Conservation (phyloP, 495 filamentous ascomycete genomes). For the Neurospora sp. region DNA sequence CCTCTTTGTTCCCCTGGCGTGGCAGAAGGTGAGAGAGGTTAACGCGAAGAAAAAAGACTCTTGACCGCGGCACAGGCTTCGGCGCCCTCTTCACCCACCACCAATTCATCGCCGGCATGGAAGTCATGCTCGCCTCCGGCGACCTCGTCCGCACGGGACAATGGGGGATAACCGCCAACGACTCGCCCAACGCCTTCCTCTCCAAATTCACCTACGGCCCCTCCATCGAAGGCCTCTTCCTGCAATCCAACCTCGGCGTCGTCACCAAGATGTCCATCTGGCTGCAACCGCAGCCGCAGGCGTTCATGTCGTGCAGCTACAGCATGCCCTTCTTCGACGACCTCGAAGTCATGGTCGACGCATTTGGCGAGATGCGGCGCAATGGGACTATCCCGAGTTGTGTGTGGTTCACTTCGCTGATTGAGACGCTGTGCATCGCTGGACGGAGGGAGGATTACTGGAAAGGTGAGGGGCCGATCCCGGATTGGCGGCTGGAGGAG, state of each 20-base stretch:
- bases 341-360: constrained; percentile 31
- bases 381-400: constrained; percentile 27
- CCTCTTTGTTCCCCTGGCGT: too few relatives aligned
- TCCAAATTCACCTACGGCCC: constrained; percentile 41
- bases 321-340: constrained; percentile 38
- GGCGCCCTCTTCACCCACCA: constrained; percentile 40
- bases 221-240: constrained; percentile 38
- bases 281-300: constrained; percentile 37
- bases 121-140: constrained; percentile 40
- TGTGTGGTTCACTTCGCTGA: constrained; percentile 36
- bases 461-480: constrained; percentile 34
- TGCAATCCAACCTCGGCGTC: constrained; percentile 40
- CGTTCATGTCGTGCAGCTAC: constrained; percentile 41
- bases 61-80: constrained; percentile 36
- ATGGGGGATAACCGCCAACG: constrained; percentile 30
- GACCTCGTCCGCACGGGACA: constrained; percentile 41
- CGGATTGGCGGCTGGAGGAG: constrained; percentile 34
- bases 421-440: constrained; percentile 38
- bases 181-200: constrained; percentile 30
- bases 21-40: too few relatives aligned
- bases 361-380: constrained; percentile 29
- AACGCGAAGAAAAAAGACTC: constrained; percentile 12
- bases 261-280: constrained; percentile 41
- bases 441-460: constrained; percentile 37
- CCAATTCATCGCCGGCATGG: constrained; percentile 37